Evolutionary conservation across 2,329 filamentous ascomycete species (phyloP).

Genomic region (Leptoxyphium fumago): DNA sequence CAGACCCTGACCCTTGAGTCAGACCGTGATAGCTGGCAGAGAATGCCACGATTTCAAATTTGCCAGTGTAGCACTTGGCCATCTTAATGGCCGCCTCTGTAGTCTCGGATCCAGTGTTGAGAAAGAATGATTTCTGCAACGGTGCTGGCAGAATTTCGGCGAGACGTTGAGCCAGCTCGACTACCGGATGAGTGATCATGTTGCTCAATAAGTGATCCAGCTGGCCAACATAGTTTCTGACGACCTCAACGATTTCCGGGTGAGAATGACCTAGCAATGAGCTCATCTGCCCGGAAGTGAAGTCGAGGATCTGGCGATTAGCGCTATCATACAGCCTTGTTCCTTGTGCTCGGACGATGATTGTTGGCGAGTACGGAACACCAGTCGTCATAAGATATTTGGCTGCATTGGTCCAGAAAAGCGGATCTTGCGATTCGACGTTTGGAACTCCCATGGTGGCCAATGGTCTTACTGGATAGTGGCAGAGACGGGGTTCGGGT

Average conservation of each 20-base stretch:
- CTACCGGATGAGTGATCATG: conserved; percentile 42
- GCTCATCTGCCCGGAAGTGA: conserved; percentile 47
- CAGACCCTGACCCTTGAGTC: conserved; percentile 37
- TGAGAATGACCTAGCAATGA: conserved; percentile 43
- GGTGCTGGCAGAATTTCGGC: conserved; percentile 31
- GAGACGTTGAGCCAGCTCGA: conserved; percentile 36
- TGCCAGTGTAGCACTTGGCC: conserved; percentile 48
- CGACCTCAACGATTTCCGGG: conserved; percentile 41
- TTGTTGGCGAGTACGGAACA: conserved; percentile 23
- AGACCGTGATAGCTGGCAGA: conserved; percentile 48
- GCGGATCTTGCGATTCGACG: no score
- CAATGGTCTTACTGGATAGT: no score
- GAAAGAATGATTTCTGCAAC: conserved; percentile 41
- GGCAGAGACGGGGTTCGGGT: no score
- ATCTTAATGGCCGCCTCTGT: conserved; percentile 49
- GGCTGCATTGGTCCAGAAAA: conserved; percentile 23
- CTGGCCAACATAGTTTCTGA: conserved; percentile 32
- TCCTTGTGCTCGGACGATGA: conserved; percentile 33
- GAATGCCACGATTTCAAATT: conserved; percentile 49
- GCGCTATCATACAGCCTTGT: conserved; percentile 31
- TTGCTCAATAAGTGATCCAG: conserved; percentile 44
- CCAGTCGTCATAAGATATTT: conserved; percentile 31
- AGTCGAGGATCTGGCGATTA: conserved; percentile 37
- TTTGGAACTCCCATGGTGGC: no score
- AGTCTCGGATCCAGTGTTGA: conserved; percentile 39